Conservation (phyloP, 78 protist genomes). For the Dictyostelium purpureum region DNA sequence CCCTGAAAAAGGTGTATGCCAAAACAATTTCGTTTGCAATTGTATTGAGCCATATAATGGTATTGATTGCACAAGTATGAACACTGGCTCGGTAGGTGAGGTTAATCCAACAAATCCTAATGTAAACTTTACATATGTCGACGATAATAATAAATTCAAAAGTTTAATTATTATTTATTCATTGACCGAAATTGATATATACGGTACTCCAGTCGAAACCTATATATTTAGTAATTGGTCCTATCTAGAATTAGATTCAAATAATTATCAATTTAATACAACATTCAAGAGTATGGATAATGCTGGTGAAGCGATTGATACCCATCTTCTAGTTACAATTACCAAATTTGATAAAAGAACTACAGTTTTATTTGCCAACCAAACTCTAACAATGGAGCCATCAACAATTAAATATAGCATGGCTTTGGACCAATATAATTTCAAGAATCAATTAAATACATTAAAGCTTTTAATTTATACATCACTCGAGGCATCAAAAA, state of each 20-base stretch:
- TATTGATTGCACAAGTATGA: background rate
- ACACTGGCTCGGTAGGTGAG: background rate
- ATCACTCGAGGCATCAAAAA: background rate
- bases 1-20: background rate
- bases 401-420: conserved; percentile 13
- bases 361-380: background rate
- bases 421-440: background rate
- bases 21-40: background rate
- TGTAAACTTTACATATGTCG: background rate
- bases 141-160: background rate
- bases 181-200: background rate
- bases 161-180: background rate
- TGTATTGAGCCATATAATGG: background rate
- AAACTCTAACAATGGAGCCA: background rate
- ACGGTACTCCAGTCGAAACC: background rate
- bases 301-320: background rate
- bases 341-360: background rate
- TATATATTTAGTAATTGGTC: background rate
- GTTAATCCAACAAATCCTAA: background rate
- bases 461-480: conserved; percentile 4
- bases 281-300: background rate
- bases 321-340: background rate
- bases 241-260: background rate
- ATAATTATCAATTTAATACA: background rate
- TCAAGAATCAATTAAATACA: background rate